Conservation (phyloP, 2,329 filamentous ascomycete species). For the Tolypocladium nubicola region DNA sequence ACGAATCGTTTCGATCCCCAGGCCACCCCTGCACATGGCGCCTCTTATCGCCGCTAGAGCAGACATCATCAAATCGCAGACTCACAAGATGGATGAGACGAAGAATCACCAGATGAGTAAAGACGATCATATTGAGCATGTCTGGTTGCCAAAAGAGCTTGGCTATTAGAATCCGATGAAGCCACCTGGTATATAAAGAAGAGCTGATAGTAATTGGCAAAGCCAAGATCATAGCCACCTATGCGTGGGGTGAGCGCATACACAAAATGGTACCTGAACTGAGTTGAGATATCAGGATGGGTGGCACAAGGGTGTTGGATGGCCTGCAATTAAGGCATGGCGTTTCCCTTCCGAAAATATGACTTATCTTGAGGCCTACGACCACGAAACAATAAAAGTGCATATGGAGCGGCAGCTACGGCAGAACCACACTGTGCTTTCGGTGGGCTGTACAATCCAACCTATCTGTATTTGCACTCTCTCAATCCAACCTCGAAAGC, state of each 20-base stretch:
- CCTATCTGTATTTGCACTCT: too few relatives aligned
- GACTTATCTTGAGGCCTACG: neutral
- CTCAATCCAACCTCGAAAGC: too few relatives aligned
- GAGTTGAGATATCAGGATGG: neutral
- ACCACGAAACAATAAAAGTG: neutral
- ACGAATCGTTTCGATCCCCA: neutral
- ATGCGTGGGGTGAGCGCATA: neutral
- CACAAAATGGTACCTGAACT: neutral
- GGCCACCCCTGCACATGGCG: neutral
- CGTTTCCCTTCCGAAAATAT: neutral
- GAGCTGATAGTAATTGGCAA: neutral
- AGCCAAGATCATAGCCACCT: neutral
- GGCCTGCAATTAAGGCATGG: neutral
- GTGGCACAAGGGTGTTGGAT: neutral
- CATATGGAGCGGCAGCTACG: neutral
- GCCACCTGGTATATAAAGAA: neutral
- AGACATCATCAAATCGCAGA: neutral
- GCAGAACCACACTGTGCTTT: neutral
- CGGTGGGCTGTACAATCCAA: too few relatives aligned
- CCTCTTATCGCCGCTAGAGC: neutral
- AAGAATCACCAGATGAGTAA: neutral
- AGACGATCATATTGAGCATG: neutral
- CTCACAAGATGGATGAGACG: too few relatives aligned
- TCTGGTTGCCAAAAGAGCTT: too few relatives aligned
- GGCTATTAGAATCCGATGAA: neutral